These are phyloP conservation scores for Apiospora malaysiana DNA, from an alignment of 2,329 filamentous ascomycete genomes.

Conservation along the genomic window DNA sequence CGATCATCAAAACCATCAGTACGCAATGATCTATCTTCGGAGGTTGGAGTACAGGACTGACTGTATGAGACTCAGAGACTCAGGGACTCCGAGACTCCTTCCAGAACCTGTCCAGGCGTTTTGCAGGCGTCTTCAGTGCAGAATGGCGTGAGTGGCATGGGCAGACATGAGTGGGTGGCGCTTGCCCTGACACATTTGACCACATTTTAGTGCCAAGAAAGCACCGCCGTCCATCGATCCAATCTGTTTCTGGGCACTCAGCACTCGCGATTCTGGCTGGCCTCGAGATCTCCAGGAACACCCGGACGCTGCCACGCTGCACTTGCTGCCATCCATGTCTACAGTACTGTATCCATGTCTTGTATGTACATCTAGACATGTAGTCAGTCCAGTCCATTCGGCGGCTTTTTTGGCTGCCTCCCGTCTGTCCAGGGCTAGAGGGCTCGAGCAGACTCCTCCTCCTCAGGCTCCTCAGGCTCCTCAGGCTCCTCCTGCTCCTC, in stretches of 20 bases:
- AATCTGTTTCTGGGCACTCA: background rate
- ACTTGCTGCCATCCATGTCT: background rate
- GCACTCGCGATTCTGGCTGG: background rate
- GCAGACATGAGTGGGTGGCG: background rate
- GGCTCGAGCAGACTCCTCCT: too few relatives aligned
- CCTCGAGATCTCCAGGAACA: slow-evolving; percentile 20
- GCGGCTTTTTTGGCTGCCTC: background rate
- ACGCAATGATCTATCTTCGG: too few relatives aligned
- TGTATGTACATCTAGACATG: slow-evolving; percentile 1
- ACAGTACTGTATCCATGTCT: too few relatives aligned
- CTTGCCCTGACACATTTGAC: background rate
- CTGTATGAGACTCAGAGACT: too few relatives aligned
- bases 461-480: background rate
- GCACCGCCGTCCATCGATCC: background rate
- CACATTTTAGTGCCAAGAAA: background rate
- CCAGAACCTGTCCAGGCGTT: too few relatives aligned
- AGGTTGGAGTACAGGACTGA: too few relatives aligned
- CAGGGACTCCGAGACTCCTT: too few relatives aligned
- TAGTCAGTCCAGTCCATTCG: background rate
- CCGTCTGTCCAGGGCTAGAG: too few relatives aligned
- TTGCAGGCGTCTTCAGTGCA: too few relatives aligned
- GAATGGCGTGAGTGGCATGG: background rate
- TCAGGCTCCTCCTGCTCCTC: background rate
- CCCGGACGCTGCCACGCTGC: background rate
- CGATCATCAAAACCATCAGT: too few relatives aligned